Evolutionary conservation across 805 yeast species (phyloP).

Genomic region (Brettanomyces bruxellensis): DNA sequence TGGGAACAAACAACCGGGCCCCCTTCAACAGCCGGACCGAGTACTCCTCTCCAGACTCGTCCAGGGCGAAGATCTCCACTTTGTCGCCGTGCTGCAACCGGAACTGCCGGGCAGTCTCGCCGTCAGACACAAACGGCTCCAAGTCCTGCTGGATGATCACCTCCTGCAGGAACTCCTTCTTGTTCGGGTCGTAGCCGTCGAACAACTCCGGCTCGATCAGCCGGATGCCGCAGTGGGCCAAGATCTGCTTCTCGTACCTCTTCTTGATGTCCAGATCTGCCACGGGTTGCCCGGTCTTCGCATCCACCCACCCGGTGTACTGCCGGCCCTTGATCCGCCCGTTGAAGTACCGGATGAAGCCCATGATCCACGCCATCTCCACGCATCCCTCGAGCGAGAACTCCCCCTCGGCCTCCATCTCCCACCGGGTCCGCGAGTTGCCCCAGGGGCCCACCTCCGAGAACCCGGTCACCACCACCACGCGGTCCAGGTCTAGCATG

Average conservation of each 20-base stretch:
- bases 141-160: conserved; percentile 93
- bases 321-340: conserved; percentile 85
- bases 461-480: conserved; percentile 95
- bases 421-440: conserved; percentile 98
- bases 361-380: conserved; percentile 99
- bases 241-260: conserved; percentile 81
- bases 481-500: conserved; percentile 82
- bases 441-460: conserved; percentile 99
- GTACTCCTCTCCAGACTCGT: conserved; percentile 85
- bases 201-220: conserved; percentile 93
- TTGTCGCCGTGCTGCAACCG: conserved; percentile 88
- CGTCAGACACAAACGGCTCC: conserved; percentile 91
- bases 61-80: conserved; percentile 77
- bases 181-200: conserved; percentile 88
- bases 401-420: conserved; percentile 93
- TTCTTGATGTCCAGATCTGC: conserved; percentile 90
- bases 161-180: conserved; percentile 91
- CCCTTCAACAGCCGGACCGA: conserved; percentile 89
- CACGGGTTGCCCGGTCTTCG: conserved; percentile 85
- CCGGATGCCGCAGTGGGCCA: conserved; percentile 95
- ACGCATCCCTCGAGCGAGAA: conserved; percentile 96
- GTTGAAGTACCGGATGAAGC: conserved; percentile 88
- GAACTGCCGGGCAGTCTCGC: conserved; percentile 93
- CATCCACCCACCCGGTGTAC: conserved; percentile 96
- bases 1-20: conserved; percentile 84